A percentile compares a stretch with the other conserved stretches of the same genome.
Conservation (phyloP, 805 yeast species). For the Ogataea saltuana region DNA sequence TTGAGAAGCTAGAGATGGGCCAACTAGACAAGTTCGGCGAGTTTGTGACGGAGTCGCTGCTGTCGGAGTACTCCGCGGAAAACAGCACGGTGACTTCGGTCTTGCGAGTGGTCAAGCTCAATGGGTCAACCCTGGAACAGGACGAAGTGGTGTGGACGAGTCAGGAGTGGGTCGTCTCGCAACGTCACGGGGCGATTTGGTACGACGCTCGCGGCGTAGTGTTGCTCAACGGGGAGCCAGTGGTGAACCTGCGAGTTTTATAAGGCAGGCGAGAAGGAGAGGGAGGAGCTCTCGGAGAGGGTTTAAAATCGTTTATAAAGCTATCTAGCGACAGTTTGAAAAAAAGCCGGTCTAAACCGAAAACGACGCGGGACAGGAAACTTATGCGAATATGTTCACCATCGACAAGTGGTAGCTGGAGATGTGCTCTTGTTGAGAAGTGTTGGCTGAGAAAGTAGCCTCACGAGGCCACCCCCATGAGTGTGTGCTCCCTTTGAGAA, state of each 20-base stretch:
- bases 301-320: no score
- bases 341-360: no score
- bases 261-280: no score
- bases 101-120: slow-evolving; percentile 28
- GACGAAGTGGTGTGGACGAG: slow-evolving; percentile 29
- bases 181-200: neutral
- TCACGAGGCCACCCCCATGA: no score
- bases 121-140: slow-evolving; percentile 22
- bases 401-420: no score
- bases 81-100: slow-evolving; percentile 2
- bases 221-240: slow-evolving; percentile 20
- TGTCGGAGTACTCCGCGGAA: neutral
- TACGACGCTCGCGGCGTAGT: slow-evolving; percentile 16
- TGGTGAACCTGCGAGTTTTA: slow-evolving; percentile 30
- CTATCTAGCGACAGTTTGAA: no score
- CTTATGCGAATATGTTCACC: no score
- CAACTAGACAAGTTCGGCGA: slow-evolving; percentile 42
- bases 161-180: slow-evolving; percentile 13
- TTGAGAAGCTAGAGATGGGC: slow-evolving; percentile 48
- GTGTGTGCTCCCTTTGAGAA: no score
- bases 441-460: no score
- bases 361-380: no score
- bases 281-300: no score
- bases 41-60: slow-evolving; percentile 31
- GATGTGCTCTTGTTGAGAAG: no score